Conservation (phyloP, 2,329 filamentous ascomycete genomes). For the Talaromyces sp. region DNA sequence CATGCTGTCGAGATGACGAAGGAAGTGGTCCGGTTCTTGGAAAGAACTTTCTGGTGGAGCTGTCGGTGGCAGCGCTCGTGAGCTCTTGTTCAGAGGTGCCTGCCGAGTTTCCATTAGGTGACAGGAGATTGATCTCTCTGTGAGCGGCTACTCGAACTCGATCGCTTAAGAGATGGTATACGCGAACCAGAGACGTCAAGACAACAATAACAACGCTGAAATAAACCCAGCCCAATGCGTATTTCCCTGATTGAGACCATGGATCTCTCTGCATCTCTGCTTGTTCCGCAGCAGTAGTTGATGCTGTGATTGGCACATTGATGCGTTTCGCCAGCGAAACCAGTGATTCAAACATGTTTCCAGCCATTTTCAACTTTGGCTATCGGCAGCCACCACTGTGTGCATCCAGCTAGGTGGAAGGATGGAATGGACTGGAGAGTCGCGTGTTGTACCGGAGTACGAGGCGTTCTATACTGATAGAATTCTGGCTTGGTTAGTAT, state of each 20-base stretch:
- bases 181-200: constrained; percentile 64
- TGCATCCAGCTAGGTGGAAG: neutral
- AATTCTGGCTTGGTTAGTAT: neutral
- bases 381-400: neutral
- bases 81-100: constrained; percentile 61
- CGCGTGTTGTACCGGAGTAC: neutral
- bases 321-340: constrained; percentile 48
- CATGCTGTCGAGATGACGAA: constrained; percentile 58
- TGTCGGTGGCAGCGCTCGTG: constrained; percentile 57
- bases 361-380: constrained; percentile 9
- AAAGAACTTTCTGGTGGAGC: constrained; percentile 70
- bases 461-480: neutral
- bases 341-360: constrained; percentile 19
- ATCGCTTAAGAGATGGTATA: constrained; percentile 90
- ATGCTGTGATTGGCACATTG: constrained; percentile 55
- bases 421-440: neutral
- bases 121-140: constrained; percentile 68
- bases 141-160: constrained; percentile 86
- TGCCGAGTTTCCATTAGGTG: constrained; percentile 51
- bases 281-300: constrained; percentile 54
- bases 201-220: constrained; percentile 72
- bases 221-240: constrained; percentile 83
- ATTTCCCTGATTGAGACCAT: constrained; percentile 78
- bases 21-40: constrained; percentile 60
- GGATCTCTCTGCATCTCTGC: constrained; percentile 65